Evolutionary conservation across 1,284 basidiomycete genomes (phyloP).

Genomic region (Marasmius fiardii): DNA sequence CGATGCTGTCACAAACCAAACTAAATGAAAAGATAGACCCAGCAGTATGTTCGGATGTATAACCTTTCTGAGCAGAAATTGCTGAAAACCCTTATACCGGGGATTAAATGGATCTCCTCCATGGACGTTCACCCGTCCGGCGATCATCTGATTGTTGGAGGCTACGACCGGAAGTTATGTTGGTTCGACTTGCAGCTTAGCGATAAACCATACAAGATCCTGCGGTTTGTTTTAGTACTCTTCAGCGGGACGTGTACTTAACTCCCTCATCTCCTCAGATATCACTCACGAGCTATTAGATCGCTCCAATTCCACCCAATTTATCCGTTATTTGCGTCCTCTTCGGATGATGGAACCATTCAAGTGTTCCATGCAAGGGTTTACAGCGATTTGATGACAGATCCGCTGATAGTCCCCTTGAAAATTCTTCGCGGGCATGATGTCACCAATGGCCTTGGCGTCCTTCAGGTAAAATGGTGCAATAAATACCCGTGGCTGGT

Average conservation of each 20-base stretch:
- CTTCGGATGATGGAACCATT: slow-evolving; percentile 95
- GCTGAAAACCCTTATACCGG: slow-evolving; percentile 89
- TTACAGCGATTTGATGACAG: slow-evolving; percentile 92
- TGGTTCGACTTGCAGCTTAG: slow-evolving; percentile 99
- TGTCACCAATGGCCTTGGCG: slow-evolving; percentile 84
- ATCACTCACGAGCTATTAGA: slow-evolving; percentile 91
- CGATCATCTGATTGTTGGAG: slow-evolving; percentile 95
- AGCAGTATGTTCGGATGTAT: slow-evolving; percentile 95
- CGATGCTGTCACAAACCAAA: background rate
- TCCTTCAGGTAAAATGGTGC: slow-evolving; percentile 90
- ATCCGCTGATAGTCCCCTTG: slow-evolving; percentile 94
- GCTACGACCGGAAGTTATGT: slow-evolving; percentile 95
- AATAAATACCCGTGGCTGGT: slow-evolving; percentile 91
- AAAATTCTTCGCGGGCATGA: slow-evolving; percentile 94
- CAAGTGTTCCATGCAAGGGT: slow-evolving; percentile 97
- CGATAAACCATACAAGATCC: slow-evolving; percentile 93
- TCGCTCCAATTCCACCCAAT: slow-evolving; percentile 91
- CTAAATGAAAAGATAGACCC: slow-evolving; percentile 55
- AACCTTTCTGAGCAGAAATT: slow-evolving; percentile 93
- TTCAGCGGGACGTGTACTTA: slow-evolving; percentile 3
- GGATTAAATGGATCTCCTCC: slow-evolving; percentile 95
- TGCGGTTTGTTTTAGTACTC: slow-evolving; percentile 54
- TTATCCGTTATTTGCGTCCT: slow-evolving; percentile 93
- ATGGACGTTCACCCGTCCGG: slow-evolving; percentile 96
- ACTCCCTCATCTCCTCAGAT: slow-evolving; percentile 45